Conservation (phyloP, 192 early-diverging fungal genomes). For the Coemansia sp. region DNA sequence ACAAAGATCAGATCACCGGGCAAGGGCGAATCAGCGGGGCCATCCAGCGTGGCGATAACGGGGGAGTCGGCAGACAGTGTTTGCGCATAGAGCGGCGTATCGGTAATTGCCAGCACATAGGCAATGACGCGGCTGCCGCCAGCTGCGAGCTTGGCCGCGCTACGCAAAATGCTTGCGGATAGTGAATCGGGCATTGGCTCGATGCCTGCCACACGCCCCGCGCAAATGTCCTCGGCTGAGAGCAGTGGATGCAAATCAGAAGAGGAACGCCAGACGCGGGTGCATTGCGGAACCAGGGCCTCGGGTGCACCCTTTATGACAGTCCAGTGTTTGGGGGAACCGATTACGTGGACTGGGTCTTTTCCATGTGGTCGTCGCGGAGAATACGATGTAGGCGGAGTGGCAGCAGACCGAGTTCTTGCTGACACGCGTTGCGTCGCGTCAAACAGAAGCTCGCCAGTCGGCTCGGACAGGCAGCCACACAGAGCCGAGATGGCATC, state of each 20-base stretch:
- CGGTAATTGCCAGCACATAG: constrained; percentile 41
- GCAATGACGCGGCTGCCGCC: constrained; percentile 41
- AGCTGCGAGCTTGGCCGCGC: constrained; percentile 30
- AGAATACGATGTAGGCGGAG: neutral
- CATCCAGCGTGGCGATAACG: neutral
- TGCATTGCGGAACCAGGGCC: constrained; percentile 23
- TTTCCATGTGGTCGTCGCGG: neutral
- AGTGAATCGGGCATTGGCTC: constrained; percentile 14
- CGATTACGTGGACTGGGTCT: neutral
- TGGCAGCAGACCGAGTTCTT: constrained; percentile 19
- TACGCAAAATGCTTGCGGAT: constrained; percentile 22
- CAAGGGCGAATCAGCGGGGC: neutral
- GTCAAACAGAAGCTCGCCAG: constrained; percentile 39
- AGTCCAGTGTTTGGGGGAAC: constrained; percentile 23
- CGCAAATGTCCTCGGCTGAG: constrained; percentile 6
- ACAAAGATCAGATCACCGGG: constrained; percentile 39
- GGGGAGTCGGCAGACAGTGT: neutral
- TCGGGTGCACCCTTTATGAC: constrained; percentile 40
- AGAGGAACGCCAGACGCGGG: constrained; percentile 20
- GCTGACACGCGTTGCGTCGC: constrained; percentile 31
- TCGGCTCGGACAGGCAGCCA: constrained; percentile 21
- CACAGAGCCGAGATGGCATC: constrained; percentile 22
- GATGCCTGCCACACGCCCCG: constrained; percentile 12
- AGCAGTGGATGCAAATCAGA: neutral
- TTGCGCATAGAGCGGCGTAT: constrained; percentile 25